Conservation (phyloP, 129 eudicot genomes). For the Flaveria bidentis region DNA sequence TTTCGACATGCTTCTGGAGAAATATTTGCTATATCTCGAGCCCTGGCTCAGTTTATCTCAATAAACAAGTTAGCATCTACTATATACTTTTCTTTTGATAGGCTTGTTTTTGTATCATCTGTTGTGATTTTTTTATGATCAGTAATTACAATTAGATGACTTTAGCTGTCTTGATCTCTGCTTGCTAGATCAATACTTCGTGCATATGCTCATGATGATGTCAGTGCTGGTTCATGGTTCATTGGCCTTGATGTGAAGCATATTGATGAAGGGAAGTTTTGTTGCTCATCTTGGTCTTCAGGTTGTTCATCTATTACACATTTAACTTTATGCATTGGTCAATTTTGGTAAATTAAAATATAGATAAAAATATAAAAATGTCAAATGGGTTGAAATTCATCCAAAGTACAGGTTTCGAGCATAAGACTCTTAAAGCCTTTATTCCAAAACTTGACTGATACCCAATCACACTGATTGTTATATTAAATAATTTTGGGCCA, state of each 20-base stretch:
- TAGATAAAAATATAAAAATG: background rate
- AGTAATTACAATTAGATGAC: constrained; percentile 4
- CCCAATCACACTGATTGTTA: background rate
- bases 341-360: background rate
- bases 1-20: constrained; percentile 91
- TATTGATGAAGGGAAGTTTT: constrained; percentile 79
- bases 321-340: background rate
- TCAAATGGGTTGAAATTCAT: background rate
- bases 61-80: constrained; percentile 57
- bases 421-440: constrained; percentile 8
- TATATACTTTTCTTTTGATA: background rate
- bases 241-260: constrained; percentile 80
- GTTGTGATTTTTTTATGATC: background rate
- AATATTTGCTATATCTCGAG: constrained; percentile 69
- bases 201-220: constrained; percentile 81
- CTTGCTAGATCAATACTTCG: constrained; percentile 64
- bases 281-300: constrained; percentile 86
- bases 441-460: background rate
- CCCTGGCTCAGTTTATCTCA: constrained; percentile 78
- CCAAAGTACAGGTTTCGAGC: background rate
- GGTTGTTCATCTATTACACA: constrained; percentile 40
- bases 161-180: constrained; percentile 19
- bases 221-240: constrained; percentile 88
- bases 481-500: background rate
- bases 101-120: background rate